These are phyloP conservation scores for Narthecium ossifragum DNA, from an alignment of 106 monocot genomes.

Conservation along the genomic window DNA sequence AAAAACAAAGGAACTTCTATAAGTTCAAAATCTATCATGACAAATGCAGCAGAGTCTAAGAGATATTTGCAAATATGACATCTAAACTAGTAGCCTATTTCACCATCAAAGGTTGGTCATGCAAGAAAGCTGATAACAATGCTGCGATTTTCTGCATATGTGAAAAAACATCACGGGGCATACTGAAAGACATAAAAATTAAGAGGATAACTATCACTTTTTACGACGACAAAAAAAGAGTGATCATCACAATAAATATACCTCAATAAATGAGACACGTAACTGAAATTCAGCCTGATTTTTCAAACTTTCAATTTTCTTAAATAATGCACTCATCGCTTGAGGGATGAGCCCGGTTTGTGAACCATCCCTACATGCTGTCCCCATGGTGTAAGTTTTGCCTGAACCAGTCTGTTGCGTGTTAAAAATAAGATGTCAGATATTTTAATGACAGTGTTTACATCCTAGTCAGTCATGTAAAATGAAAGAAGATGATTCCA, in stretches of 20 bases:
- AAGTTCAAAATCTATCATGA: too few relatives aligned
- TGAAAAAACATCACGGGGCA: too few relatives aligned
- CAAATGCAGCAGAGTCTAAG: too few relatives aligned
- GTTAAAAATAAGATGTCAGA: conserved; percentile 15
- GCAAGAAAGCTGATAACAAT: too few relatives aligned
- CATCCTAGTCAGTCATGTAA: background rate
- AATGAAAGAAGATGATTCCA: background rate
- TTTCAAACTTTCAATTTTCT: conserved; percentile 73
- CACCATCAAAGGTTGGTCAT: too few relatives aligned
- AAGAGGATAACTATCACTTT: background rate
- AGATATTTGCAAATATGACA: too few relatives aligned
- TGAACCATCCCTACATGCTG: conserved; percentile 60
- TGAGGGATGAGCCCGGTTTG: conserved; percentile 77
- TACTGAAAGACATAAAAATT: background rate
- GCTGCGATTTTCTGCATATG: too few relatives aligned
- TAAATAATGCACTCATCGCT: conserved; percentile 77
- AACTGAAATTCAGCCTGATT: conserved; percentile 82
- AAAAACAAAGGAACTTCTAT: too few relatives aligned
- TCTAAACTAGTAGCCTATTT: too few relatives aligned
- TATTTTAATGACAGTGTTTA: background rate
- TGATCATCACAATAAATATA: conserved; percentile 5
- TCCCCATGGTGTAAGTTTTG: conserved; percentile 99
- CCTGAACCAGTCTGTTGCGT: conserved; percentile 91
- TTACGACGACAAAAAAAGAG: background rate
- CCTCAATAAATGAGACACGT: conserved; percentile 98